phyloP scores from a whole-genome alignment of 352 stramenopile genomes.

The Phytophthora niederhauseri region DNA sequence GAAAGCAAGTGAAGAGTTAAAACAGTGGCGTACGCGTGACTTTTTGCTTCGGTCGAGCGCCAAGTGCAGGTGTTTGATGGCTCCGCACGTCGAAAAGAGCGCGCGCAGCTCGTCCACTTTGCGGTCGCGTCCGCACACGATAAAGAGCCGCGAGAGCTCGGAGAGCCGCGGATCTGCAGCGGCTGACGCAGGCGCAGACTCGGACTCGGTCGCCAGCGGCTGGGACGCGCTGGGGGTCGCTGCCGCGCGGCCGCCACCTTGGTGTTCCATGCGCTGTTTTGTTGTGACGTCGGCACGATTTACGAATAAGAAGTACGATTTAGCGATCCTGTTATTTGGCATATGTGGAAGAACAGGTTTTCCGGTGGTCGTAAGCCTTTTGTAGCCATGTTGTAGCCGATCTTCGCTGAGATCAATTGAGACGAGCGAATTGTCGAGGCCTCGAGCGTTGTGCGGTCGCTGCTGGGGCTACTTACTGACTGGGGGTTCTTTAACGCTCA shows the following conservation, averaged over 20 bases:
- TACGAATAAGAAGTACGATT: conserved; percentile 28
- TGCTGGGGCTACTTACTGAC: neutral
- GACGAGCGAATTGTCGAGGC: neutral
- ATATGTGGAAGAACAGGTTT: conserved; percentile 6
- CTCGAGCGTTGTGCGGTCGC: neutral
- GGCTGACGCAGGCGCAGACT: neutral
- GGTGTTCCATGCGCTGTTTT: conserved; percentile 30
- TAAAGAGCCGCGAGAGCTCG: conserved; percentile 60
- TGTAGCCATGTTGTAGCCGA: conserved; percentile 14
- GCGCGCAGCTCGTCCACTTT: conserved; percentile 65
- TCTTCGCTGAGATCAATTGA: conserved; percentile 1
- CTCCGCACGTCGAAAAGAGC: conserved; percentile 63
- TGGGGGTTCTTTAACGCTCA: too few relatives aligned
- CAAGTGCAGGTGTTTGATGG: conserved; percentile 71
- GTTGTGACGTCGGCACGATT: conserved; percentile 24
- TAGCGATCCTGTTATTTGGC: conserved; percentile 6
- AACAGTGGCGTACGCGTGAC: conserved; percentile 54
- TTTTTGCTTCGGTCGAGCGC: conserved; percentile 81
- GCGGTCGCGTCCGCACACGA: conserved; percentile 73
- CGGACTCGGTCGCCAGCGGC: neutral
- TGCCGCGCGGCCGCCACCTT: conserved; percentile 13
- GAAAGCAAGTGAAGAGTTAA: neutral
- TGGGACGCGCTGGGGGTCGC: neutral
- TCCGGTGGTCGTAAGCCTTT: conserved; percentile 21
- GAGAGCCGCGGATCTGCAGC: conserved; percentile 6